Evolutionary conservation across 192 early-diverging fungal species (phyloP).

Genomic region (Podila horticola): DNA sequence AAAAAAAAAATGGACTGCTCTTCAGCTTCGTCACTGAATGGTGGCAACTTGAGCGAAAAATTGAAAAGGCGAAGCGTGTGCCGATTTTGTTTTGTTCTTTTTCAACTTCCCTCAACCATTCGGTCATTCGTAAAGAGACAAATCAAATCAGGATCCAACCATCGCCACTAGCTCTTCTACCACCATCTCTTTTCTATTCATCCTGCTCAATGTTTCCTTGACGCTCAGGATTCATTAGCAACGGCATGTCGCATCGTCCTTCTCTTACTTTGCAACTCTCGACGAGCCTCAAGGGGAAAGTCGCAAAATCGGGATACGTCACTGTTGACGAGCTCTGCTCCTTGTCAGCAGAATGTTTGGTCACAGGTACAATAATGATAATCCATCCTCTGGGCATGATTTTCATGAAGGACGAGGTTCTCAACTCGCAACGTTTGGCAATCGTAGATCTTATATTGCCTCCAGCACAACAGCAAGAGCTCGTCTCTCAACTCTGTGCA

Average conservation of each 20-base stretch:
- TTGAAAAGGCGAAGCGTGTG: background rate
- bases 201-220: background rate
- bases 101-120: too few species aligned
- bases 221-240: background rate
- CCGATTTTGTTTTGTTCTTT: background rate
- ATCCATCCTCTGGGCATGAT: background rate
- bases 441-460: slow-evolving; percentile 25
- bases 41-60: slow-evolving; percentile 1
- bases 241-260: slow-evolving; percentile 14
- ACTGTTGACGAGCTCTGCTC: slow-evolving; percentile 30
- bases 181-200: background rate
- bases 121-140: too few species aligned
- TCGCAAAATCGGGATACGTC: slow-evolving; percentile 25
- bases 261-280: slow-evolving; percentile 35
- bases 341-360: slow-evolving; percentile 10
- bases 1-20: background rate
- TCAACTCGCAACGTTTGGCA: too few species aligned
- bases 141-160: too few species aligned
- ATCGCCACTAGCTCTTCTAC: background rate
- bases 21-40: too few species aligned
- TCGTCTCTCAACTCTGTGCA: slow-evolving; percentile 12
- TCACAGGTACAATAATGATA: background rate
- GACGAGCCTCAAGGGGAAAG: slow-evolving; percentile 13
- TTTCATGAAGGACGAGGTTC: too few species aligned
- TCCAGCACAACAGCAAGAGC: slow-evolving; percentile 10